Percentiles rank a stretch among this genome's conserved stretches.
phyloP scores from a whole-genome alignment of 805 yeast genomes.

The Spathaspora sp. region DNA sequence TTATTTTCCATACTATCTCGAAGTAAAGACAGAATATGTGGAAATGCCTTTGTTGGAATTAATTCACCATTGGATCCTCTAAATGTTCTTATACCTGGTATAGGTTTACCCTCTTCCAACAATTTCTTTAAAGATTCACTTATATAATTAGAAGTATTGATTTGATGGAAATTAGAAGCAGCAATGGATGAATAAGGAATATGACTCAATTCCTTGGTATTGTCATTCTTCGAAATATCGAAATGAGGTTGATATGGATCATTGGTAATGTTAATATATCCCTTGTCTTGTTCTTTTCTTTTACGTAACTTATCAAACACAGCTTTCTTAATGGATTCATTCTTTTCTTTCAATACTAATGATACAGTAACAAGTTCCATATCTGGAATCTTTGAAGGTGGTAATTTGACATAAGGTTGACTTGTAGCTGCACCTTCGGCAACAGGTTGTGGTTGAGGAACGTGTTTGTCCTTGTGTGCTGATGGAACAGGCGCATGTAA shows the following conservation, averaged over 20 bases:
- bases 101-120: slow-evolving; percentile 44
- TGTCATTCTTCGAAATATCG: slow-evolving; percentile 52
- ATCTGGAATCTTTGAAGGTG: slow-evolving; percentile 91
- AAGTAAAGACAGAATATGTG: slow-evolving; percentile 42
- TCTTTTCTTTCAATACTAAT: slow-evolving; percentile 67
- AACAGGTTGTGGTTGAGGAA: slow-evolving; percentile 8
- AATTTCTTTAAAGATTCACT: slow-evolving; percentile 37
- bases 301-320: slow-evolving; percentile 80
- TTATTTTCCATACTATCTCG: slow-evolving; percentile 22
- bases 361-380: slow-evolving; percentile 83
- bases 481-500: slow-evolving; percentile 8
- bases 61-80: slow-evolving; percentile 50
- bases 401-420: slow-evolving; percentile 82
- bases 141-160: slow-evolving; percentile 56
- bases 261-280: slow-evolving; percentile 82
- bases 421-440: slow-evolving; percentile 27
- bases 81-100: slow-evolving; percentile 43
- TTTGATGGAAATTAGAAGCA: slow-evolving; percentile 62
- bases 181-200: slow-evolving; percentile 77
- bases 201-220: slow-evolving; percentile 51
- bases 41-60: slow-evolving; percentile 45
- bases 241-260: slow-evolving; percentile 81
- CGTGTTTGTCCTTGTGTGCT: slow-evolving; percentile 9
- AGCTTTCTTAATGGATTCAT: slow-evolving; percentile 73
- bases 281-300: slow-evolving; percentile 64